Evolutionary conservation across 176 grass and related monocot species (phyloP), one percentile per base, ranked within the genome.

Genomic region (Oryza punctata): DNA sequence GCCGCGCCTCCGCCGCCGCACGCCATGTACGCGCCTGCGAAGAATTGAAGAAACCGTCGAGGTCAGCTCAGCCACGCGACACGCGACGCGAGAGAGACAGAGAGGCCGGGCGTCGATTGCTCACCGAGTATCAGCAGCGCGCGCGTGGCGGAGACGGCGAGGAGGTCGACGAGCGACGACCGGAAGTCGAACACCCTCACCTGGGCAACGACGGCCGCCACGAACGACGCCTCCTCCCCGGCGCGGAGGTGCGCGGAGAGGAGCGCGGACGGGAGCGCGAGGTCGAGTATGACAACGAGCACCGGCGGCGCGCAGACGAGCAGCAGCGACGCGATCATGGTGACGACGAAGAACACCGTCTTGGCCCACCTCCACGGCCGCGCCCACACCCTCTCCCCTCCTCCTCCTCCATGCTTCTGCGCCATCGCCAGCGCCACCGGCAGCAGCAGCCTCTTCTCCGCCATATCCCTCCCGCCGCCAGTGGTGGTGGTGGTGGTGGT

Each of bases 291-390:
- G 6, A 98, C 86, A 79, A 98, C 84, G 10, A 95, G 85, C 26
- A 93, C 84, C 38, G 93, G 92, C 77, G 92, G 96, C 77, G 91
- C 93, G 89, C 93, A 98, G 79, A 95, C 91, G 76, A 98, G 85
- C 25, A 98, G 85, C 9, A 98, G 91, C 32, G 96, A 98, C 41
- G 93, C 85, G 32, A 95, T 57, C 96, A 95, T 98, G 40, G 90
- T 67, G 25, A 87, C 72, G 63, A 98, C 57, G 82, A 98, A 95
- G 89, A 93, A 98, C 54, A 82, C 46, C 11, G 96, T 93, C 89
- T 98, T 98, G 82, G 88, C 81, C 92, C 90, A 93, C 13, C 96
- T 78, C 96, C 92, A 93, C 66, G 91, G 91, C 35, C 90, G 90
- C 29, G 75, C 67, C 81, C 78, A 90, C 24, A 72, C 1, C 65